Evolutionary conservation across 176 grass and related monocot species (phyloP), one percentile per base, ranked within the genome.

Genomic region (maize (Zea mays)): DNA sequence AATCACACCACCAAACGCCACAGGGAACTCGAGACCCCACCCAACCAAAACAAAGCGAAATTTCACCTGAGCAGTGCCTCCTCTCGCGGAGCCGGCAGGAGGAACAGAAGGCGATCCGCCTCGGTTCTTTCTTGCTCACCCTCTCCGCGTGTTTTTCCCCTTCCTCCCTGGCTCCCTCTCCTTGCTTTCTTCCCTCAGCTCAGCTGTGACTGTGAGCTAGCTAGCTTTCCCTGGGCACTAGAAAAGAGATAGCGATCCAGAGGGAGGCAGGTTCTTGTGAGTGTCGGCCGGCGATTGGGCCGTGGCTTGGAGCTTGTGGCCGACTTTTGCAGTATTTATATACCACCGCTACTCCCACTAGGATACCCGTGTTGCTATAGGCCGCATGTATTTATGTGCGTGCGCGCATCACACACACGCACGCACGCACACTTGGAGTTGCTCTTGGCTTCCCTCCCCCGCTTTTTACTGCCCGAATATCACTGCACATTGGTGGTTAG

Each of bases 201-300:
- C 51, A n/a, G n/a, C n/a, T n/a, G n/a, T n/a, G n/a, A n/a, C 65
- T 55, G 16, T 55, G 49, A 52, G 44, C 4, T 50, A 71, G 74
- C 75, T 38, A 57, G 75, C 42, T 86, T 80, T 75, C 84, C 42
- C 71, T 75, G 76, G 19, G 86, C 78, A 65, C 87, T 80, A 70
- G 70, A 74, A 75, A 80, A 88, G 86, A 67, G 76, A 11, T 0
- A 76, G 82, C 77, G 65, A 66, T 80, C 71, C 82, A 72, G 50
- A 71, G 46, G 75, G 63, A 56, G 82, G 57, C 52, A 75, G 71
- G 78, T 81, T 85, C 82, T 81, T 67, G 77, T 67, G 87, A 82
- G 87, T 89, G 87, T 65, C 87, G 73, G 60, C 60, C 39, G 73
- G 36, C 76, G 82, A 89, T 82, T 85, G 87, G 82, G 67, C 77